Evolutionary conservation across 2,329 filamentous ascomycete genomes (phyloP).

Genomic region (Colletotrichum lindemuthianum): DNA sequence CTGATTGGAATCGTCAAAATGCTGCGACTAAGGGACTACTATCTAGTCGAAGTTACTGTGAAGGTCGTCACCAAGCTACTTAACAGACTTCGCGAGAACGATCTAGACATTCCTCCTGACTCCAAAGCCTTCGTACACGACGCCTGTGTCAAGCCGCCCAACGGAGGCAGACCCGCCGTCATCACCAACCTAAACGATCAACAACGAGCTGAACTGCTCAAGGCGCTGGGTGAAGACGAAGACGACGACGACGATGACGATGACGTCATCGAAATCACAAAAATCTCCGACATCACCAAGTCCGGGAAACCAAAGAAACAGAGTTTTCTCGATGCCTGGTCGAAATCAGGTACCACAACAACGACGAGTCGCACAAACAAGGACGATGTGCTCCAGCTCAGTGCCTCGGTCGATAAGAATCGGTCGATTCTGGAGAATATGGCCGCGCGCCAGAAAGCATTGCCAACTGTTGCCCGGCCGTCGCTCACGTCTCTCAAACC

Average conservation of each 20-base stretch:
- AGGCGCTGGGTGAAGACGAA: constrained; percentile 63
- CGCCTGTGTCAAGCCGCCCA: constrained; percentile 69
- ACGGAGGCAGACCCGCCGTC: constrained; percentile 62
- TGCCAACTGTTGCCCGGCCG: constrained; percentile 27
- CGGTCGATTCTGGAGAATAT: constrained; percentile 57
- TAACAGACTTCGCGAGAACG: constrained; percentile 79
- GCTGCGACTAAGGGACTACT: constrained; percentile 89
- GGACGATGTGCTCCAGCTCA: constrained; percentile 58
- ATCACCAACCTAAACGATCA: constrained; percentile 83
- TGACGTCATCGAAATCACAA: constrained; percentile 62
- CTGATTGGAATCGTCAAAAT: constrained; percentile 83
- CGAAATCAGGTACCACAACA: constrained; percentile 56
- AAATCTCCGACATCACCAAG: constrained; percentile 47
- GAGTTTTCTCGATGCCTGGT: constrained; percentile 70
- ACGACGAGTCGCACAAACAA: constrained; percentile 50
- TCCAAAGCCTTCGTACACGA: constrained; percentile 72
- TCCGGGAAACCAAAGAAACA: constrained; percentile 62
- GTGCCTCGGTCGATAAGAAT: constrained; percentile 57
- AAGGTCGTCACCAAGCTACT: constrained; percentile 87
- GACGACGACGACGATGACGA: constrained; percentile 42
- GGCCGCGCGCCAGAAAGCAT: constrained; percentile 48
- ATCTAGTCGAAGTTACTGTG: constrained; percentile 84
- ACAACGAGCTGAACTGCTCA: constrained; percentile 84
- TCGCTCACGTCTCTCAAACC: constrained; percentile 18
- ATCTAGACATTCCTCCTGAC: constrained; percentile 73